phyloP scores from a whole-genome alignment of 495 filamentous ascomycete genomes.

The Penicillium riverlandense region DNA sequence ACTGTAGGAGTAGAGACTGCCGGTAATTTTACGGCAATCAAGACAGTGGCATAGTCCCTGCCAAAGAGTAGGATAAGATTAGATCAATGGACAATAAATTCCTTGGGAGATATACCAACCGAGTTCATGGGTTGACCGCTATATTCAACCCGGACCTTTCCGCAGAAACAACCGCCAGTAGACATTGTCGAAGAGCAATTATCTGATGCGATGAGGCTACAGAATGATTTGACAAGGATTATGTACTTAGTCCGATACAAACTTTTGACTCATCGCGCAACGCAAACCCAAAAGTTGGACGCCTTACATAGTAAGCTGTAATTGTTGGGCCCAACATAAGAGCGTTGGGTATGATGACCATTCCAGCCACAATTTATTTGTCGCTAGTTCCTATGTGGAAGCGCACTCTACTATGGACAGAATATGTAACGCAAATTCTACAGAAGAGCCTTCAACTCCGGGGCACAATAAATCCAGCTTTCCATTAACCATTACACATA shows the following conservation, averaged over 20 bases:
- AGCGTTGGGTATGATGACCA: neutral
- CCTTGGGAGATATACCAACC: constrained; percentile 11
- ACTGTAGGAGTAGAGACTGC: constrained; percentile 14
- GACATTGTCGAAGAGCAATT: constrained; percentile 12
- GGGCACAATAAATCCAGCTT: too few species aligned
- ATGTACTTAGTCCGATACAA: too few species aligned
- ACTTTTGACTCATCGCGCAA: too few species aligned
- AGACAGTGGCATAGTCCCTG: constrained; percentile 30
- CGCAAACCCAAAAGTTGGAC: too few species aligned
- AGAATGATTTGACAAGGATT: neutral
- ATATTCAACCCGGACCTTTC: constrained; percentile 18
- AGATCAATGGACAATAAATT: neutral
- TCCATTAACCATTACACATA: too few species aligned
- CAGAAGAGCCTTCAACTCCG: too few species aligned
- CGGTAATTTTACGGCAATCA: constrained; percentile 34
- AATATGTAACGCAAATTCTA: too few species aligned
- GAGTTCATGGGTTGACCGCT: constrained; percentile 15
- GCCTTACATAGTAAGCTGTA: too few species aligned
- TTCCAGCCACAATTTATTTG: too few species aligned
- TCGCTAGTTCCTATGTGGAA: too few species aligned
- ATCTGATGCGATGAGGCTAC: neutral
- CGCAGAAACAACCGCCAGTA: constrained; percentile 25
- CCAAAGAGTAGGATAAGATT: constrained; percentile 1
- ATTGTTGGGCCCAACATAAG: neutral
- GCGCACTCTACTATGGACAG: too few species aligned